Base-by-base conservation (phyloP, 345 rosid genomes). In the Sisymbrium irio region DNA sequence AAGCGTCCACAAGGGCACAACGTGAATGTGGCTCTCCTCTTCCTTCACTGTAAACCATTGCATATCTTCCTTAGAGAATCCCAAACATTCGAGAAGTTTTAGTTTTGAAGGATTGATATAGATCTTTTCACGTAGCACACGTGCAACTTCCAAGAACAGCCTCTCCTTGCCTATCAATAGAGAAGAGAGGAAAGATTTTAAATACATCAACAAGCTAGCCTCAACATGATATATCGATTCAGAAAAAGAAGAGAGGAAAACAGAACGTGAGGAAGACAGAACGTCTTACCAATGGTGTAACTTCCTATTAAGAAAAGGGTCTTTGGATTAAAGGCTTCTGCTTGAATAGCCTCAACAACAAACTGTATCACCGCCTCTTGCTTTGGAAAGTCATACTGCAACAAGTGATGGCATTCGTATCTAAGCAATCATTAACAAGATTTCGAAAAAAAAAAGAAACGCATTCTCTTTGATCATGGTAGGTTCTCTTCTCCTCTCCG, bases 1-100 rank as follows among this genome's bases (percentile, higher is more conserved):
- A 45, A 94, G 93, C 0, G 89, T 89, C 99, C 99, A 94, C 89
- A 95, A 82, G 7, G 99, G 97, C 36, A 95, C 93, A 64, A 95
- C 88, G 71, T 92, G 99, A 30, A 95, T 88, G 62, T 92, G 88
- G 84, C 99, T 95, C 69, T 92, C 97, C 35, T 73, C 83, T 83
- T 89, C 96, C 41, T 89, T 89, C 65, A 75, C 36, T 17, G 98
- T 91, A 73, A 94, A 87, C 95, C 95, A 91, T 78, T 71, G 86
- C 93, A 91, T 88, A 71, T 91, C 98, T 74, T 89, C 93, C 71
- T 85, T 76, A 0, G 90, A 67, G 82, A 88, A 87, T 36, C 91
- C 96, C 68, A 91, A 78, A 71, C 97, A 91, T 66, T 94, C 84
- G 10, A 94, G 71, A 28, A 89, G 68, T 49, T 86, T 91, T 42